Conservation (phyloP, 495 filamentous ascomycete genomes). For the Clavariopsis aquatica region DNA sequence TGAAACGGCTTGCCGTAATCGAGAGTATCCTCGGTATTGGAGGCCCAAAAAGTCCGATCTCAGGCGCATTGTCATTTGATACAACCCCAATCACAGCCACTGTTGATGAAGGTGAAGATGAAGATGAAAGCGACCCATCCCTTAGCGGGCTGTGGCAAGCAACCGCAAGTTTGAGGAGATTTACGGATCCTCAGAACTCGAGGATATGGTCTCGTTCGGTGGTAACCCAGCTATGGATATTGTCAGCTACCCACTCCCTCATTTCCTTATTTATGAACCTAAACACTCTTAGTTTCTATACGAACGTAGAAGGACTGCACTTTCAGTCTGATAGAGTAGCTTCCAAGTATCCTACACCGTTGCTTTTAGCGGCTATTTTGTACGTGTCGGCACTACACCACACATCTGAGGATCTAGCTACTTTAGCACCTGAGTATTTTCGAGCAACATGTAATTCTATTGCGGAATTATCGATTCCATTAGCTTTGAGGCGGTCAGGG, state of each 20-base stretch:
- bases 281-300: constrained; percentile 1
- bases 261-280: background rate
- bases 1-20: background rate
- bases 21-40: background rate
- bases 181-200: background rate
- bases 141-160: constrained; percentile 9
- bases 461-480: constrained; percentile 1
- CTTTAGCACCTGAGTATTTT: constrained; percentile 5
- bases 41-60: background rate
- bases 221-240: constrained; percentile 1
- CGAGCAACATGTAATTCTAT: background rate
- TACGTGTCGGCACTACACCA: constrained; percentile 2
- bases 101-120: background rate
- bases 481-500: background rate
- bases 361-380: constrained; percentile 3
- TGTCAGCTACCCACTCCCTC: background rate
- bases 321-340: constrained; percentile 4
- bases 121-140: constrained; percentile 5
- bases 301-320: constrained; percentile 3
- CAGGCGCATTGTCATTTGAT: background rate
- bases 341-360: background rate
- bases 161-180: constrained; percentile 4
- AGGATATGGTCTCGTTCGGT: constrained; percentile 1
- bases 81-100: background rate
- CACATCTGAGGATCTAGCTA: background rate